Evolutionary conservation across 805 yeast genomes (phyloP), one percentile per base, ranked within the genome.

Genomic region (Hemisphaericaspora nanyangensis): DNA sequence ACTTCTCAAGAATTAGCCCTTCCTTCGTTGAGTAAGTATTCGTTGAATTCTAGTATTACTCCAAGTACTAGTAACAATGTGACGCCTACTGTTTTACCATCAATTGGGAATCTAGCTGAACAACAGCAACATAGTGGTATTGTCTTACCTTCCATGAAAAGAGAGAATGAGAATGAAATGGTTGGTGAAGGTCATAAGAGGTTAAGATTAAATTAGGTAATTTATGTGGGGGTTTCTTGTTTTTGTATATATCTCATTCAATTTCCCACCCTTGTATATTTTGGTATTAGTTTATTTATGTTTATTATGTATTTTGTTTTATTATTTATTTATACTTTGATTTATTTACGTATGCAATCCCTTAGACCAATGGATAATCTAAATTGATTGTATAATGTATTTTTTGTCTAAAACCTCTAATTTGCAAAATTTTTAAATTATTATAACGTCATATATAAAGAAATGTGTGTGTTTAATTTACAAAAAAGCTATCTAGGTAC

Each of bases 401-500:
- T 15, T 6, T 15, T 8, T 10, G 5, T 29, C 11, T 29, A 29
- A 29, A 29, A 12, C 12, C 5, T 17, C 17, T 3, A n/a, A n/a
- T n/a, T n/a, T n/a, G n/a, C n/a, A n/a, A n/a, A n/a, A n/a, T n/a
- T n/a, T n/a, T n/a, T n/a, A n/a, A n/a, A n/a, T n/a, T n/a, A n/a
- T n/a, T n/a, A n/a, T n/a, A n/a, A n/a, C n/a, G n/a, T n/a, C n/a
- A n/a, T n/a, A n/a, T n/a, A n/a, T n/a, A n/a, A n/a, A n/a, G n/a
- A n/a, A n/a, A n/a, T 22, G 26, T 22, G 11, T 22, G 26, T 3
- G 26, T 25, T 25, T 12, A 17, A 16, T 29, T 29, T 29, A 11
- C 24, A 19, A 33, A 31, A 12, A 3, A 22, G 28, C 11, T 16
- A 12, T 17, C 27, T 29, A 89, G 17, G 98, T 91, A 58, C 74